These are phyloP conservation scores for Nannizzia gypsea DNA, from an alignment of 2,329 filamentous ascomycete species.

Conservation along the genomic window DNA sequence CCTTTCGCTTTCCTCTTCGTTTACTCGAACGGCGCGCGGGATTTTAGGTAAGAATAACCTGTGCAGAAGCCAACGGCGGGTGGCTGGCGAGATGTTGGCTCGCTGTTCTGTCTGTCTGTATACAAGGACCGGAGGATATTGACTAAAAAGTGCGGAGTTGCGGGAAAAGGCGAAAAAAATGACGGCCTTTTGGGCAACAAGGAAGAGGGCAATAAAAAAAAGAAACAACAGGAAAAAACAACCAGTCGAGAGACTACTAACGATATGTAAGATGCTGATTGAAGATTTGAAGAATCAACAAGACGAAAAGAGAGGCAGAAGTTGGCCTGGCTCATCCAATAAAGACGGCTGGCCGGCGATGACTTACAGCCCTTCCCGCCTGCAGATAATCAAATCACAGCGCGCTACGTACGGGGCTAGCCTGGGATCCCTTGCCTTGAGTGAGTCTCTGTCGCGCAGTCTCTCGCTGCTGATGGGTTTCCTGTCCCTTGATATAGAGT, in stretches of 20 bases:
- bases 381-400: constrained; percentile 3
- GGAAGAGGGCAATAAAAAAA: not conserved
- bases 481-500: no score
- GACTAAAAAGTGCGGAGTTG: not conserved
- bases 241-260: not conserved
- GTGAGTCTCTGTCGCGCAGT: no score
- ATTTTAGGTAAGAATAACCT: not conserved
- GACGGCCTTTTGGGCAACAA: not conserved
- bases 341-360: not conserved
- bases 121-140: no score
- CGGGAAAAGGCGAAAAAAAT: not conserved
- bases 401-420: not conserved
- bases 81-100: no score
- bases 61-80: not conserved
- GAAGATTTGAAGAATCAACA: not conserved
- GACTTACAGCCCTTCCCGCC: constrained; percentile 2
- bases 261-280: not conserved
- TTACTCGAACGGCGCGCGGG: not conserved
- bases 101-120: no score
- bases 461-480: no score
- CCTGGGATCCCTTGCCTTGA: not conserved
- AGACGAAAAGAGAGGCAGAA: not conserved
- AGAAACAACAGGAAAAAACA: not conserved
- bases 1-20: not conserved
- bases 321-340: not conserved